Base-by-base conservation (phyloP, 202 grass and related monocot species). In the Carex sylvatica region DNA sequence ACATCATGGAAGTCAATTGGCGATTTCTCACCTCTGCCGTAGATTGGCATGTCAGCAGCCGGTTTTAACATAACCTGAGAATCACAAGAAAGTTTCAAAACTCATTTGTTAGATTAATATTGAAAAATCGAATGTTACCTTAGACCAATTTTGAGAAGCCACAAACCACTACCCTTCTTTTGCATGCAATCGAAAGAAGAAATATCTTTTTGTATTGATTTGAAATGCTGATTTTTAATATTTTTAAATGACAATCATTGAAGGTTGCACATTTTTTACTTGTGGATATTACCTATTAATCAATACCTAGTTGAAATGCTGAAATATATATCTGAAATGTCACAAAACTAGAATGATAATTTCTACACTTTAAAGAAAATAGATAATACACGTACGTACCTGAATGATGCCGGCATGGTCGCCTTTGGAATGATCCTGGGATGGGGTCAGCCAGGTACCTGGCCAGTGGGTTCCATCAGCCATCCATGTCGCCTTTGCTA, bases 401-500 rank as follows among this genome's bases (percentile, higher is more conserved):
- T 98, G 95, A 85, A 98, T 98, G 77, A 98, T 95, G 68, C 95
- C 95, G 30, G 89, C 89, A 61, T 98, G 95, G 80, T 95, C 95
- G 0, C 92, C 89, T 28, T 83, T 62, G 35, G 89, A 84, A 85
- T 98, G 95, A 61, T 98, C 95, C 64, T 90, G 78, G 19, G 91
- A 95, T 10, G 92, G 69, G 7, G 92, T 83, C 56, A 92, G 83
- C 95, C 95, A 98, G 60, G 92, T 98, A 46, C 95, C 95, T 0
- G 95, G 95, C 95, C 95, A 98, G 89, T 98, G 95, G 33, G 92
- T 95, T 65, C 87, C 89, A 84, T 98, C 95, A 18, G 95, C 95
- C 95, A 98, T 98, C 92, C 92, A 98, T 81, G 95, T 98, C 28
- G 92, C 95, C 79, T 98, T 98, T n/a, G 92, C 75, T 74, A 98